Evolutionary conservation across 2,329 filamentous ascomycete genomes (phyloP), one percentile per base, ranked within the genome.

Genomic region (Sclerotinia trifoliorum): DNA sequence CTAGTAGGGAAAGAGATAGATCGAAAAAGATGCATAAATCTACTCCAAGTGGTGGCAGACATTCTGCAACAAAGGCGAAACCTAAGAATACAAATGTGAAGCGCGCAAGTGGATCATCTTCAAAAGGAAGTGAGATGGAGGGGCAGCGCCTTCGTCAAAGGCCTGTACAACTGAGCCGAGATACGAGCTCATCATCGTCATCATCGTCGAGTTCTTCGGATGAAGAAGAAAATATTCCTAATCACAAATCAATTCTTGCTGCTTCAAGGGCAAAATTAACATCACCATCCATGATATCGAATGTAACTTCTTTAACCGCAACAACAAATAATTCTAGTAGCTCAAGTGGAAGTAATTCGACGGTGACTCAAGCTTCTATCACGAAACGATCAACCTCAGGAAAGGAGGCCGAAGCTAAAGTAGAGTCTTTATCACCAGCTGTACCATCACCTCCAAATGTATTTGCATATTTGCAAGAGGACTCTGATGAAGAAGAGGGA

Each of bases 261-360:
- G 68, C 70, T 48, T 73, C 74, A 2, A 70, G 75, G 55, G 70
- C 74, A 51, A 70, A 71, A 35, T 70, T 78, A 32, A 74, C 75
- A 7, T 78, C 77, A 21, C 77, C 78, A 6, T 77, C 77, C 13
- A 72, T 74, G 26, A 66, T 76, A n/a, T 79, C 78, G 3, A 74
- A 72, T 39, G 66, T 77, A 8, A 79, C 78, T 6, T 74, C 71
- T 49, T 55, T 75, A 13, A 74, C 77, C 0, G 74, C 73, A 1
- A 71, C 72, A 32, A 78, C 78, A 2, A 78, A 75, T 65, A 78
- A 78, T 15, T 80, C 80, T 0, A 77, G 77, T 46, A 77, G 77
- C 61, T 81, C 81, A 11, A 81, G 77, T 68, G 79, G 78, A 44
- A 82, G 80, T 70, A 78, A 77, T 68, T 80, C 80, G 11, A 82